phyloP scores from a whole-genome alignment of 352 stramenopile genomes.

The Pythium coloratum region DNA sequence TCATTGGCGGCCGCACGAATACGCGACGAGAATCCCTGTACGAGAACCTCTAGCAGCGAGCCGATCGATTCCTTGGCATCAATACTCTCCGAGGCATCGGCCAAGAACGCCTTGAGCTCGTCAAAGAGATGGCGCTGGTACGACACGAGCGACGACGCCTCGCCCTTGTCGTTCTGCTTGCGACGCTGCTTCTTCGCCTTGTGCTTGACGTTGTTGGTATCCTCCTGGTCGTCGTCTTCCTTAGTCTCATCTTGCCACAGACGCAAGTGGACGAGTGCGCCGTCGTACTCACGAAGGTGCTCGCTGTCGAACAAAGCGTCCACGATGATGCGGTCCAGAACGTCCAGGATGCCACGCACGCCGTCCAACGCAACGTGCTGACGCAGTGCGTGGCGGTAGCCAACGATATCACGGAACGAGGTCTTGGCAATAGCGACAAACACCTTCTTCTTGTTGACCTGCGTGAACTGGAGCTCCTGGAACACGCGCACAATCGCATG shows the following conservation, averaged over 20 bases:
- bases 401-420: slow-evolving; percentile 58
- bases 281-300: slow-evolving; percentile 75
- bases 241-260: slow-evolving; percentile 29
- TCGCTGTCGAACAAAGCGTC: slow-evolving; percentile 80
- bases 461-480: slow-evolving; percentile 77
- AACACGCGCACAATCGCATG: slow-evolving; percentile 62
- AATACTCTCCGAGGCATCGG: slow-evolving; percentile 30
- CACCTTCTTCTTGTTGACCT: slow-evolving; percentile 90
- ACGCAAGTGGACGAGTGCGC: slow-evolving; percentile 44
- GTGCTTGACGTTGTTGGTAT: slow-evolving; percentile 20
- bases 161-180: slow-evolving; percentile 20
- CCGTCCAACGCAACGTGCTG: slow-evolving; percentile 12
- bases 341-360: slow-evolving; percentile 38
- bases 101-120: slow-evolving; percentile 58
- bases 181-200: slow-evolving; percentile 40
- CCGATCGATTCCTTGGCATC: slow-evolving; percentile 54
- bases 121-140: slow-evolving; percentile 85
- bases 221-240: slow-evolving; percentile 13
- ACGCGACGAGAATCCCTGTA: slow-evolving; percentile 50
- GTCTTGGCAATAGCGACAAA: slow-evolving; percentile 83
- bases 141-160: slow-evolving; percentile 48
- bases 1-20: slow-evolving; percentile 59
- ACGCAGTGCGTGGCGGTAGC: slow-evolving; percentile 50
- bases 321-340: slow-evolving; percentile 62
- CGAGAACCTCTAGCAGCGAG: slow-evolving; percentile 63